Conservation (phyloP, 768 basidiomycete species). For the Sarcodon aspratus region DNA sequence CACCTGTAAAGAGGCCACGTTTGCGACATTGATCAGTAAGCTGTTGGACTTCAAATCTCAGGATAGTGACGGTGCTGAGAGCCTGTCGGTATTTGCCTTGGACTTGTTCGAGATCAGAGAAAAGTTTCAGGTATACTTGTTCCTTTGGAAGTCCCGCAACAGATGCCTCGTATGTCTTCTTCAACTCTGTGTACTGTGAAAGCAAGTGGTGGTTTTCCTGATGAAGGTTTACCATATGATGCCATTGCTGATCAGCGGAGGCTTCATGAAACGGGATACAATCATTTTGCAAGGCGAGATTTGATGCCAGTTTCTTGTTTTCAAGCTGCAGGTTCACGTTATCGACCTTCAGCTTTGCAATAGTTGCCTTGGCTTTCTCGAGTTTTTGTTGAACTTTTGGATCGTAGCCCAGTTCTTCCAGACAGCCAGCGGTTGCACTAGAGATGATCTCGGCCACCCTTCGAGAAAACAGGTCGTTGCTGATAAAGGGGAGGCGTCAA, state of each 20-base stretch:
- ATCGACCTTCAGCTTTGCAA: background rate
- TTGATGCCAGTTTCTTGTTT: background rate
- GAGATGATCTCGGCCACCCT: too few species aligned
- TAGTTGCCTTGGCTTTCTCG: background rate
- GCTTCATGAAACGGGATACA: background rate
- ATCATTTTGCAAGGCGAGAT: background rate
- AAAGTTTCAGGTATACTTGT: background rate
- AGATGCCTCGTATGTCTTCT: background rate
- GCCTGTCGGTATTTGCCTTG: background rate
- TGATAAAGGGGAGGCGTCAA: too few species aligned
- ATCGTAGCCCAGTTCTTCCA: background rate
- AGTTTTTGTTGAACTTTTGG: background rate
- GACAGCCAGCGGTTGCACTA: too few species aligned
- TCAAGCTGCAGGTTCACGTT: background rate
- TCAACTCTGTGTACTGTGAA: background rate
- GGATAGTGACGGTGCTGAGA: background rate
- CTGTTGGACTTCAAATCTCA: background rate
- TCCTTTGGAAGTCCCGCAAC: background rate
- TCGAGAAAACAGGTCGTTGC: too few species aligned
- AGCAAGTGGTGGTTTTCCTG: background rate
- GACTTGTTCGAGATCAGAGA: background rate
- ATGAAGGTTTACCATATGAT: background rate
- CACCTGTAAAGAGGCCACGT: background rate
- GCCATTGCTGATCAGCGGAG: background rate
- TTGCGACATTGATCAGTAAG: background rate